phyloP scores from a whole-genome alignment of 306 rosid species.

The Chamaecrista fasciculata region DNA sequence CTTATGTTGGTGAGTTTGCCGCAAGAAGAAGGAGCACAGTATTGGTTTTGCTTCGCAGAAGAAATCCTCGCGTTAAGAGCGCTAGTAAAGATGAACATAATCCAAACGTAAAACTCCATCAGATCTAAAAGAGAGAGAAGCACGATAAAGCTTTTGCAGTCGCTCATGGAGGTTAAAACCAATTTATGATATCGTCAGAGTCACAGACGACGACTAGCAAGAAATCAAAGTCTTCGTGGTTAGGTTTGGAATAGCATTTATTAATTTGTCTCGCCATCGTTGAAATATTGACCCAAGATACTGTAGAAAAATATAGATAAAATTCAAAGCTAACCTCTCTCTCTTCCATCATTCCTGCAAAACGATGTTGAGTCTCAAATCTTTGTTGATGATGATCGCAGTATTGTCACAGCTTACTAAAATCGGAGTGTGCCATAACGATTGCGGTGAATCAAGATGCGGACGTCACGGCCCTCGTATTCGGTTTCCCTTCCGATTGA shows the following conservation, averaged over 20 bases:
- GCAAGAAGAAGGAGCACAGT: conserved; percentile 23
- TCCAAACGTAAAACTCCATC: too few species aligned
- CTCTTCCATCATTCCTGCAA: not conserved
- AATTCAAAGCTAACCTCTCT: not conserved
- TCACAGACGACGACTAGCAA: too few species aligned
- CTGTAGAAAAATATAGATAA: not conserved
- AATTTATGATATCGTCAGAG: not conserved
- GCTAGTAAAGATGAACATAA: not conserved
- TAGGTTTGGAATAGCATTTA: too few species aligned
- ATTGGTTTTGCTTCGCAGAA: not conserved
- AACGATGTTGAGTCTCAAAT: not conserved
- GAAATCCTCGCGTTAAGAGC: not conserved
- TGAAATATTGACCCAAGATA: too few species aligned
- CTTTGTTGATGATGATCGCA: not conserved
- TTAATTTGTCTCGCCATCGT: too few species aligned
- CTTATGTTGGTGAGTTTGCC: conserved; percentile 30
- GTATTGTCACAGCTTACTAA: not conserved
- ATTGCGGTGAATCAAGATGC: conserved; percentile 16
- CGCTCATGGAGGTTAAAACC: not conserved
- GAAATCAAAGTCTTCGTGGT: too few species aligned
- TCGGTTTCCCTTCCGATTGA: conserved; percentile 42
- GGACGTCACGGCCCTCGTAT: conserved; percentile 19
- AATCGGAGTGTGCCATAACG: not conserved
- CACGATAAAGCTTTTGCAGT: not conserved
- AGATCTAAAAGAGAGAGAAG: too few species aligned